Conservation (phyloP, 495 filamentous ascomycete genomes). For the Penicillium dipodomyicola region DNA sequence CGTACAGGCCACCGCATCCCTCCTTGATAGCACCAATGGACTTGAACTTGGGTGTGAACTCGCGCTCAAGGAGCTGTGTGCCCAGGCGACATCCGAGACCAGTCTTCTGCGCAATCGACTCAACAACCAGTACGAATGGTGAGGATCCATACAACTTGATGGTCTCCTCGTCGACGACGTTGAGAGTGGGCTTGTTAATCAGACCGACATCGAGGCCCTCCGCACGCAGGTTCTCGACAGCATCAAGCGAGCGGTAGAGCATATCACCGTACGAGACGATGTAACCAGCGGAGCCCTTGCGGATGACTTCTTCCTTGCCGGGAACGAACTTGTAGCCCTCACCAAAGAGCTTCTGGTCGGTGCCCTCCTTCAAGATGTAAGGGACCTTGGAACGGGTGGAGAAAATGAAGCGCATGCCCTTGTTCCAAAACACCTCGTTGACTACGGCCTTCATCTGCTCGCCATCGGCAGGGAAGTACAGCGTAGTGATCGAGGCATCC, state of each 20-base stretch:
- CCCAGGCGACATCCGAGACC: constrained; percentile 41
- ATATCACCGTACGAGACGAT: constrained; percentile 43
- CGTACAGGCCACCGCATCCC: constrained; percentile 38
- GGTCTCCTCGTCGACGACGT: constrained; percentile 40
- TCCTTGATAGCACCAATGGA: constrained; percentile 38
- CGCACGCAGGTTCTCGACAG: constrained; percentile 36
- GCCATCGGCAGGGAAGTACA: constrained; percentile 45
- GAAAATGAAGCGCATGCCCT: constrained; percentile 41
- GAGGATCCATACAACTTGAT: constrained; percentile 36
- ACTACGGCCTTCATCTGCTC: constrained; percentile 47
- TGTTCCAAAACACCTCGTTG: constrained; percentile 37
- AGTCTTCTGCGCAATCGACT: constrained; percentile 43
- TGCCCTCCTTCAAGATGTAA: constrained; percentile 40
- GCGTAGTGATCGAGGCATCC: constrained; percentile 29
- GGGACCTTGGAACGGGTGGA: constrained; percentile 43
- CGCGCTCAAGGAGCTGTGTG: constrained; percentile 34
- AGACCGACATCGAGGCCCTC: constrained; percentile 37
- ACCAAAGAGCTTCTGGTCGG: constrained; percentile 37
- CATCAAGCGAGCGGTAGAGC: constrained; percentile 43
- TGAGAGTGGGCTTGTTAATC: constrained; percentile 43
- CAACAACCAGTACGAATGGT: constrained; percentile 38
- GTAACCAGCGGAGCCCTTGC: constrained; percentile 37
- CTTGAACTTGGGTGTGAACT: constrained; percentile 37
- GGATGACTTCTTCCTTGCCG: constrained; percentile 41
- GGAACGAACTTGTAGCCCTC: constrained; percentile 39